A percentile compares a stretch with the other conserved stretches of the same genome.
phyloP scores from a whole-genome alignment of 129 eudicot genomes.

The Rutidosis leptorrhynchoides region DNA sequence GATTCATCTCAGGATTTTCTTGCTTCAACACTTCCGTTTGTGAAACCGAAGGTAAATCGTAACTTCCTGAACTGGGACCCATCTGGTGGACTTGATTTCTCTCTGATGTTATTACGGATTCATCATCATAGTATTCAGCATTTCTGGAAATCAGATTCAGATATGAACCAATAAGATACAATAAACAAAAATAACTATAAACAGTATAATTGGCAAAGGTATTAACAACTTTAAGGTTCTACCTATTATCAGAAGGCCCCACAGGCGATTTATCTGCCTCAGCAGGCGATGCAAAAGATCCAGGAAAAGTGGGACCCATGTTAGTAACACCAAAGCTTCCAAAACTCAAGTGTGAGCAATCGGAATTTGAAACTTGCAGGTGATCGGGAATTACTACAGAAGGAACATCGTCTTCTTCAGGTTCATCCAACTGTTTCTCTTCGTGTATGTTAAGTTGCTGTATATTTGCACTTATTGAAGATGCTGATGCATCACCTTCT shows the following conservation, averaged over 20 bases:
- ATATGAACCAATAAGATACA: conserved; percentile 3
- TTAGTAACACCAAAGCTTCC: conserved; percentile 85
- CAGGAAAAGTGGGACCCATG: conserved; percentile 47
- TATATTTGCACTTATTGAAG: conserved; percentile 69
- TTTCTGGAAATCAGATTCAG: conserved; percentile 41
- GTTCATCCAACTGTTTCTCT: conserved; percentile 43
- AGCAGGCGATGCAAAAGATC: conserved; percentile 50
- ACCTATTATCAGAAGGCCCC: conserved; percentile 67
- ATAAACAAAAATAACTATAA: background rate
- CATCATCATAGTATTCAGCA: conserved; percentile 71
- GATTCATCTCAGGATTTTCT: conserved; percentile 65
- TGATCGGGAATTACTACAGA: conserved; percentile 88
- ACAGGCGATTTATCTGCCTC: conserved; percentile 55
- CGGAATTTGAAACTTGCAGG: conserved; percentile 78
- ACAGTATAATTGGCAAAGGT: background rate
- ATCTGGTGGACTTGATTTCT: conserved; percentile 45
- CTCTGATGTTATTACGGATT: conserved; percentile 57
- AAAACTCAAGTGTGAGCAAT: conserved; percentile 87
- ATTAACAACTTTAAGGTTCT: too few relatives aligned
- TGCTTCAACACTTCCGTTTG: conserved; percentile 71
- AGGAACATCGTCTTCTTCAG: conserved; percentile 59
- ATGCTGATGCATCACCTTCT: conserved; percentile 52
- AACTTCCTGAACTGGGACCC: conserved; percentile 45
- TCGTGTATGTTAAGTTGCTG: conserved; percentile 58
- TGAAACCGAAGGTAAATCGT: conserved; percentile 67